Base-by-base conservation (phyloP, 2,329 filamentous ascomycete genomes). In the Lasiodiplodia sp. region DNA sequence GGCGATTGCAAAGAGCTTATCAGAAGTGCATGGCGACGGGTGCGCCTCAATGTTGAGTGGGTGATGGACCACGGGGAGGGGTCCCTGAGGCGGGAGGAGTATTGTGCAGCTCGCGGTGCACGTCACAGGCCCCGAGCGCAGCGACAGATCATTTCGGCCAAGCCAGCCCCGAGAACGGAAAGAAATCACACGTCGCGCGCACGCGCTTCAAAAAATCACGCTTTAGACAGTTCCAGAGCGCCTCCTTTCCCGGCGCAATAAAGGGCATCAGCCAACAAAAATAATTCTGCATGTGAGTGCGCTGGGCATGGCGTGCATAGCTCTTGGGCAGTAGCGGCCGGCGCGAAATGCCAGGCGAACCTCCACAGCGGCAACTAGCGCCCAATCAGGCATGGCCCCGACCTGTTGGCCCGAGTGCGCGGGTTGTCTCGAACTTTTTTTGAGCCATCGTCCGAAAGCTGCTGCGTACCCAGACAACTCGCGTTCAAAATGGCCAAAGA, bases 81-180 rank as follows among this genome's bases (percentile, higher is more conserved):
- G 55, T 21, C 47, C 38, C 60, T 44, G 67, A 53, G 57, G 65
- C 55, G 44, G 65, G 65, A 60, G 53, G 58, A 51, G 58, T 69
- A 37, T 58, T 44, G 40, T 40, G 65, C n/a, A 55, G 37, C 4
- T 38, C 40, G 40, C 40, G 53, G 56, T 60, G 65, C 65, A 67
- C 65, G 65, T 67, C 65, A 67, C 65, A 64, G 60, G 47, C 58
- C 16, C 60, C 60, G 60, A 64, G 60, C 60, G 60, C 60, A 64
- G 60, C 60, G 60, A 64, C 60, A 52, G 60, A 52, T 52, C 44
- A 64, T 64, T 64, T 64, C 47, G 60, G 60, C 60, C 60, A 52
- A 64, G 60, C 47, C 60, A 37, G 60, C 23, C 6, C 60, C 60
- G 60, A 37, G 38, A 34, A 14, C 31, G 47, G 60, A 51, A 25